phyloP scores from a whole-genome alignment of 2,329 filamentous ascomycete species.

The Dendryphion nanum region DNA sequence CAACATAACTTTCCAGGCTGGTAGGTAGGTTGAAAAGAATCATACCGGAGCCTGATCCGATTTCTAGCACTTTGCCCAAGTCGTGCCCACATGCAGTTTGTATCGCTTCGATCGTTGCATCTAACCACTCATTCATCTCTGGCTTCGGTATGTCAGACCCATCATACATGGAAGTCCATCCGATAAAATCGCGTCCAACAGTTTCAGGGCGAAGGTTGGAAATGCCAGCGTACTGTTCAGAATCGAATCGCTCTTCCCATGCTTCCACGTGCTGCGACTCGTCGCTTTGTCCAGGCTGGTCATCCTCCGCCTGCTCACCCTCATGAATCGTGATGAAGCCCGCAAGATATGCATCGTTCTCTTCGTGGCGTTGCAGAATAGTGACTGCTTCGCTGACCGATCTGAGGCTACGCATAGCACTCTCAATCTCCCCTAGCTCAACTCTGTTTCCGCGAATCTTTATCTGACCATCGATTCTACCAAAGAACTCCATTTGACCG shows the following conservation, averaged over 20 bases:
- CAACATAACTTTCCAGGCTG: constrained; percentile 4
- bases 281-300: neutral
- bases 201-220: no score
- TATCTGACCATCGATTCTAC: constrained; percentile 10
- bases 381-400: constrained; percentile 3
- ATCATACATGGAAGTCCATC: constrained; percentile 12
- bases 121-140: constrained; percentile 13
- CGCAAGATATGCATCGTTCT: neutral
- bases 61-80: constrained; percentile 7
- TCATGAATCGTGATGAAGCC: constrained; percentile 1
- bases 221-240: constrained; percentile 1
- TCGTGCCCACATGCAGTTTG: neutral
- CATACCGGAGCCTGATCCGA: constrained; percentile 10
- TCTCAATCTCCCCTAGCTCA: constrained; percentile 13
- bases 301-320: neutral
- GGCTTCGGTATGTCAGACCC: constrained; percentile 5
- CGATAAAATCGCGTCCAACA: constrained; percentile 8
- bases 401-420: neutral
- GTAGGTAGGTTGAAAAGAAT: constrained; percentile 10
- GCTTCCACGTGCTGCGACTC: constrained; percentile 1
- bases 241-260: constrained; percentile 7
- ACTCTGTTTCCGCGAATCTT: constrained; percentile 13
- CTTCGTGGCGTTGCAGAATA: neutral
- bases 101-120: constrained; percentile 5
- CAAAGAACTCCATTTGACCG: constrained; percentile 7